Evolutionary conservation across 225 moss, liverwort and hornwort genomes (phyloP).

Genomic region (Neckera pumila): DNA sequence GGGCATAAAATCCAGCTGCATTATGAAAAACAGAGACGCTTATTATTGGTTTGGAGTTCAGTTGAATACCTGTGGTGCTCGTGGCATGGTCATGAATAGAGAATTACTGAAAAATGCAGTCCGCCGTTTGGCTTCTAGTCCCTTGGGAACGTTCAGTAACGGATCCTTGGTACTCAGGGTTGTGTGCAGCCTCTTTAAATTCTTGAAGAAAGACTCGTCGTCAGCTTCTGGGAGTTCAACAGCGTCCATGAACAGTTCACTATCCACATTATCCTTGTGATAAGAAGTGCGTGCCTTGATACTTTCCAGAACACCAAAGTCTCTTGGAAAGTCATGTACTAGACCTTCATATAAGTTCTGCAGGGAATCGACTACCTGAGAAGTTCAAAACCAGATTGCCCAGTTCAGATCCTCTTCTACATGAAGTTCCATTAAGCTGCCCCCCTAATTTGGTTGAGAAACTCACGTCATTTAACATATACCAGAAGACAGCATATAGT

Average conservation of each 20-base stretch:
- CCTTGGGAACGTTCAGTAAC: slow-evolving; percentile 66
- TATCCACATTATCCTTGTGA: slow-evolving; percentile 14
- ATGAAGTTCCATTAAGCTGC: neutral
- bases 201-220: slow-evolving; percentile 61
- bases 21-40: neutral
- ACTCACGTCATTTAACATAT: neutral
- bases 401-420: neutral
- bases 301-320: slow-evolving; percentile 20
- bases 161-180: slow-evolving; percentile 67
- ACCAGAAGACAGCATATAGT: neutral
- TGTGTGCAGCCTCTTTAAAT: slow-evolving; percentile 71
- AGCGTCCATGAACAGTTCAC: slow-evolving; percentile 67
- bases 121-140: slow-evolving; percentile 67
- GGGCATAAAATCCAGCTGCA: neutral
- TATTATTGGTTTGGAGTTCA: neutral
- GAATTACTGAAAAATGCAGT: slow-evolving; percentile 91
- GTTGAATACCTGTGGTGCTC: slow-evolving; percentile 71
- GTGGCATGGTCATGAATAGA: slow-evolving; percentile 95
- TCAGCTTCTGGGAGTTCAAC: slow-evolving; percentile 63
- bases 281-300: slow-evolving; percentile 37
- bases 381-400: neutral
- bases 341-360: slow-evolving; percentile 79
- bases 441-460: neutral
- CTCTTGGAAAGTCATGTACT: slow-evolving; percentile 66
- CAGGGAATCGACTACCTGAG: slow-evolving; percentile 74